Base-by-base conservation (phyloP, 208 protist genomes). In the Crithidia fasciculata region DNA sequence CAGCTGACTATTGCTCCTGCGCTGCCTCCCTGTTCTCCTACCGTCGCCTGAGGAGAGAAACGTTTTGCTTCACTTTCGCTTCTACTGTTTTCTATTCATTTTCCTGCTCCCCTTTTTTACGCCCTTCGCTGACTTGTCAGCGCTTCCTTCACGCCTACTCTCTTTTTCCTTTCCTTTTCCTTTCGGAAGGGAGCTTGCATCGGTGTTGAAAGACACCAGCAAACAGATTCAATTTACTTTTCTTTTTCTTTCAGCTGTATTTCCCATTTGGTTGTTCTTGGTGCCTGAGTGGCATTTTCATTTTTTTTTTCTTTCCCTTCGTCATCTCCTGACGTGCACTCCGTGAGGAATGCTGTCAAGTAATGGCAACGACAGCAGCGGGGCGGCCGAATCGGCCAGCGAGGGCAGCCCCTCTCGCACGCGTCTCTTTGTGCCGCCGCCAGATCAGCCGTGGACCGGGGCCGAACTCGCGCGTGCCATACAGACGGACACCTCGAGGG, bases 391-490 rank as follows among this genome's bases (percentile, higher is more conserved):
- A 37, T 58, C 64, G 3, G 18, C 49, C 45, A 56, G 59, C 47
- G 55, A 67, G 8, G 58, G 64, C 8, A 65, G 36, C 45, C 44
- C 44, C 6, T 40, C 67, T 8, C 45, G 44, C 18, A 43, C 41
- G 36, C 19, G 49, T 8, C 68, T 79, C 9, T n/a, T 58, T 44
- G 74, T 79, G 12, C 74, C 74, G 18, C 57, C 74, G 13, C 74
- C 74, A 0, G 74, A 79, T 52, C 59, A 69, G 7, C 50, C 60
- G 8, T 79, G 74, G 74, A 65, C 43, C 0, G 52, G 41, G 5
- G 66, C 55, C 2, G 45, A 45, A 16, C 58, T 72, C n/a, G 67
- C 52, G 0, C 67, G 19, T 4, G 37, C 74, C 13, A 12, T 63
- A 1, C 15, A 40, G 52, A 49, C 16, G 6, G 19, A 62, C 49